Percentiles rank a stretch among this genome's conserved stretches.
Conservation (phyloP, 169 alveolate species). For the Plasmodium gonderi region DNA sequence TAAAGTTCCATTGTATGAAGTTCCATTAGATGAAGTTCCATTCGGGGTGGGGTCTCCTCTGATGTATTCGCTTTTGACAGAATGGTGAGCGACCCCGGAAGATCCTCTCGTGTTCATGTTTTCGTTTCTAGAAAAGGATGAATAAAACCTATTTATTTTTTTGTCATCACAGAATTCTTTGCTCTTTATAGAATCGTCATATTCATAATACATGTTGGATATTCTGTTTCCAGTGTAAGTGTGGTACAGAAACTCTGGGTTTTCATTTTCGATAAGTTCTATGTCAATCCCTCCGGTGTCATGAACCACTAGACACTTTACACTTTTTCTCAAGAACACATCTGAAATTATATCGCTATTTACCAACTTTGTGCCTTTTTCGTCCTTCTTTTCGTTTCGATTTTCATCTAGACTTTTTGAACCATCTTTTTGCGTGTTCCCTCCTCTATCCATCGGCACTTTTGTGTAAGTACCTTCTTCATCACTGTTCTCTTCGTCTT, state of each 20-base stretch:
- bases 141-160: conserved; percentile 16
- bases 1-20: neutral
- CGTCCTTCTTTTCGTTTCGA: neutral
- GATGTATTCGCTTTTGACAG: neutral
- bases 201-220: conserved; percentile 56
- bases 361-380: neutral
- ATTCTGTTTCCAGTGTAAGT: conserved; percentile 71
- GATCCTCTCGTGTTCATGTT: neutral
- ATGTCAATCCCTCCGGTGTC: conserved; percentile 73
- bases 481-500: neutral
- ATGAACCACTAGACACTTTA: conserved; percentile 46
- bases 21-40: neutral
- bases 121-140: conserved; percentile 14
- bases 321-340: conserved; percentile 52
- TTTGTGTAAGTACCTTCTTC: too few species aligned
- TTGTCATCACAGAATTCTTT: conserved; percentile 18
- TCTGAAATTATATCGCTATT: conserved; percentile 64
- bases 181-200: conserved; percentile 43
- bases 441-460: too few species aligned
- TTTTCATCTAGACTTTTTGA: neutral
- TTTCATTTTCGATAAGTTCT: conserved; percentile 65
- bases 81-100: neutral
- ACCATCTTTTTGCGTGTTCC: neutral
- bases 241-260: conserved; percentile 62
- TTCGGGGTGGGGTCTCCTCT: neutral